Percentiles rank a stretch among this genome's conserved stretches.
These are phyloP conservation scores for Powellomyces hirtus DNA, from an alignment of 192 early-diverging fungal species.

Conservation along the genomic window DNA sequence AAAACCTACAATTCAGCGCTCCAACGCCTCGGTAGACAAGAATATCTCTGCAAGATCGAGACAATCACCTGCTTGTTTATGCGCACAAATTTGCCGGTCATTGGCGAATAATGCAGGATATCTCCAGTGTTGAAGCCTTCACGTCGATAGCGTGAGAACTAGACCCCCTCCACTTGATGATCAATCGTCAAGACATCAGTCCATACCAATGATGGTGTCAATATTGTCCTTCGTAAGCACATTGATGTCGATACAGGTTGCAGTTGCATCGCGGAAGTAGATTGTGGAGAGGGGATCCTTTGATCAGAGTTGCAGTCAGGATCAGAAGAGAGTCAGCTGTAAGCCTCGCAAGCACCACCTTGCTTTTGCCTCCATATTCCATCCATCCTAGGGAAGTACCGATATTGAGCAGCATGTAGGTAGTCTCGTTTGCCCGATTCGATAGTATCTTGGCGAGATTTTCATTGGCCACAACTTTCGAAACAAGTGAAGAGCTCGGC, in stretches of 20 bases:
- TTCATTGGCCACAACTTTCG: slow-evolving; percentile 41
- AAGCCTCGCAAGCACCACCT: no score
- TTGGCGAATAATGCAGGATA: slow-evolving; percentile 76
- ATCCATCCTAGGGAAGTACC: slow-evolving; percentile 73
- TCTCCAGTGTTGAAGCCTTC: slow-evolving; percentile 28
- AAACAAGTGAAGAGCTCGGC: slow-evolving; percentile 34
- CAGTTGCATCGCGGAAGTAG: slow-evolving; percentile 69
- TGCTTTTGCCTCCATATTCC: slow-evolving; percentile 57
- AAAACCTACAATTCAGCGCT: no score
- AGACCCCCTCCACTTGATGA: no score
- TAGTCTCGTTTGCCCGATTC: slow-evolving; percentile 30
- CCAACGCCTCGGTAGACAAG: no score
- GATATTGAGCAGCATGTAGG: slow-evolving; percentile 73
- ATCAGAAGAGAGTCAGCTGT: background rate
- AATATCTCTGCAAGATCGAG: no score
- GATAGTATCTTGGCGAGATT: slow-evolving; percentile 44
- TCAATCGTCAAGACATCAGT: no score
- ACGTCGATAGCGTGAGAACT: background rate
- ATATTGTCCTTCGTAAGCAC: slow-evolving; percentile 67
- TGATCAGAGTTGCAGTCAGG: no score
- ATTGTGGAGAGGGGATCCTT: slow-evolving; percentile 81
- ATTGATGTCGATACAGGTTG: slow-evolving; percentile 87
- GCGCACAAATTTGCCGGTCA: slow-evolving; percentile 80
- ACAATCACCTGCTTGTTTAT: slow-evolving; percentile 80
- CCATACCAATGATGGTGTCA: slow-evolving; percentile 81